Base-by-base conservation (phyloP, 345 rosid genomes). In the Corchorus olitorius region DNA sequence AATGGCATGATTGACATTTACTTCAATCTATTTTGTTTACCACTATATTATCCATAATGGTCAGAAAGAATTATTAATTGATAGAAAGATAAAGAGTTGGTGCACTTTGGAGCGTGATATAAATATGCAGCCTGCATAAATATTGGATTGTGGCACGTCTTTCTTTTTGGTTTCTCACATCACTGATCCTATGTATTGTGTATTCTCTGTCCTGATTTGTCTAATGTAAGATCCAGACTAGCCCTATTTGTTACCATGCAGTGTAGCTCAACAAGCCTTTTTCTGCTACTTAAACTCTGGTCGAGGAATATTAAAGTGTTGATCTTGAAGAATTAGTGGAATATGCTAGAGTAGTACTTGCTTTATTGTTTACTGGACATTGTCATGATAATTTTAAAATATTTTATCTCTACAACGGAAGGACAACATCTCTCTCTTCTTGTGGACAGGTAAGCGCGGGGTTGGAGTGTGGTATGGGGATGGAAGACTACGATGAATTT, bases 391-490 rank as follows among this genome's bases (percentile, higher is more conserved):
- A 67, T 48, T 8, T 34, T 17, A 7, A 27, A 27, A 27, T 34
- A 34, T 33, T 4, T 60, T 62, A 39, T n/a, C 5, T 62, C 8
- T 15, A 13, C 8, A 14, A 61, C 33, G 41, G n/a, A 61, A 27
- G n/a, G 7, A 33, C 53, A 19, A 9, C 35, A 5, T n/a, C n/a
- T 55, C 46, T 52, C 71, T 19, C 54, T 55, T 59, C 37, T 75
- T 39, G 43, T 39, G 70, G 13, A 61, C 91, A 96, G 98, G 97
- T 96, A 76, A 80, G 76, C 84, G 87, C 88, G 16, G 98, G 97
- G 64, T 81, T 92, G 76, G 99, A 96, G 81, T 96, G 99, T 63
- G 99, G 99, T 75, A 84, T 93, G 3, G 97, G 87, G 62, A 55
- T 77, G 82, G 97, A 87, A 60, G 91, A 86, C 80, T 96, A 80